Evolutionary conservation across 139 green algal genomes (phyloP), one percentile per base, ranked within the genome.

Genomic region (Chlamydomonas sphaeroides): DNA sequence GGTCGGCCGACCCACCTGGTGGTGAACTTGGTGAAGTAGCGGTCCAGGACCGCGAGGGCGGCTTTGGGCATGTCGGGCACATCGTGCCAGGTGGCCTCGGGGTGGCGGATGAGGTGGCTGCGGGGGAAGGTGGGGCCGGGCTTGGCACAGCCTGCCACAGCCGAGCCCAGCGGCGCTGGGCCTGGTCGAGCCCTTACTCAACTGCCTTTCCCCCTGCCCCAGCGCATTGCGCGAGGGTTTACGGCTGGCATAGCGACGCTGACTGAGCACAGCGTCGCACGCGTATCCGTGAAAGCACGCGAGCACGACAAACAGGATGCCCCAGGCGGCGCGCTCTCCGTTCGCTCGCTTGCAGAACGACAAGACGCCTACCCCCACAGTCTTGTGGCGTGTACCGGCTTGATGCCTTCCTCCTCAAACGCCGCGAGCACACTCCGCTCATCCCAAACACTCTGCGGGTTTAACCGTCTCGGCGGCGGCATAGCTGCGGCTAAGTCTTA

Each of bases 11-110:
- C 72, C 36, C 97, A 72, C n/a, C 41, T 75, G 11, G 87, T 90
- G 1, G 93, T 97, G 32, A 87, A 79, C 14, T 83, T 85, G 5
- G 21, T 48, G 69, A 97, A 98, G 48, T 84, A 45, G 2, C 84
- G 32, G 36, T 93, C 72, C 39, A 98, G 81, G 15, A 95, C 39
- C 0, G 48, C 56, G 20, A 65, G 56, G 0, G 93, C 93, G 6
- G 90, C 88, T 39, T 93, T 93, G 1, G 95, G 95, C 42, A 98
- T 76, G 63, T 95, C 87, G 18, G 92, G 91, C 6, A 96, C 84
- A 53, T 95, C 91, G 18, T 84, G 35, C 89, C 90, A 95, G 11
- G 62, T 67, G 8, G 73, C 73, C 1, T 84, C 74, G 11, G 91
- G 92, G 72, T 97, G 68, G 25, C 74, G 82, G 10, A 94, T 78